Evolutionary conservation across 2,329 filamentous ascomycete species (phyloP).

Genomic region (Colletotrichum eremochloae): DNA sequence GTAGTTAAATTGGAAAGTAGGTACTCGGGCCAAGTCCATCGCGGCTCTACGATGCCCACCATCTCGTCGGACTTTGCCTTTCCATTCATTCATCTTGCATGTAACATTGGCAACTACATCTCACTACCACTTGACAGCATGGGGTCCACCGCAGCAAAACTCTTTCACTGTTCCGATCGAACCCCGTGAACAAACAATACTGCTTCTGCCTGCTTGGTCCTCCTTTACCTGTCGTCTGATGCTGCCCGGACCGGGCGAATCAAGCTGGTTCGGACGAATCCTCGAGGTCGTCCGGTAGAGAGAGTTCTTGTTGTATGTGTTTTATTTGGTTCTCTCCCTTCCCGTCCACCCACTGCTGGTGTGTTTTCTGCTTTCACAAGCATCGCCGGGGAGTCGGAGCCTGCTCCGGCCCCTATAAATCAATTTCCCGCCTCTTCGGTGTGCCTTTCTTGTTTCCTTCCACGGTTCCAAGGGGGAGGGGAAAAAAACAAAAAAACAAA

Average conservation of each 20-base stretch:
- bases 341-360: neutral
- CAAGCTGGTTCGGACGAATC: neutral
- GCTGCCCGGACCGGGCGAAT: neutral
- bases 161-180: neutral
- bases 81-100: neutral
- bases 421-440: conserved; percentile 28
- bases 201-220: neutral
- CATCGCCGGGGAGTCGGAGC: conserved; percentile 34
- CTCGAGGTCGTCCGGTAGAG: neutral
- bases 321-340: neutral
- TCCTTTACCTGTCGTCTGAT: neutral
- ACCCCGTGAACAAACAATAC: neutral
- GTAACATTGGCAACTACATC: neutral
- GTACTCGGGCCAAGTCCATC: neutral
- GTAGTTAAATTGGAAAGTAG: neutral
- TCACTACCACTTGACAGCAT: neutral
- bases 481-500: conserved; percentile 12
- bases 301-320: neutral
- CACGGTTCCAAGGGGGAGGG: neutral
- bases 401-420: conserved; percentile 22
- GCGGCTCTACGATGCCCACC: neutral
- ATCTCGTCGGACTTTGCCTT: neutral
- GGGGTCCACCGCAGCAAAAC: neutral
- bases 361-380: conserved; percentile 13
- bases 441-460: conserved; percentile 13